A percentile compares a stretch with the other conserved stretches of the same genome.
Evolutionary conservation across 1,284 basidiomycete species (phyloP).

Genomic region (Fistulina hepatica): DNA sequence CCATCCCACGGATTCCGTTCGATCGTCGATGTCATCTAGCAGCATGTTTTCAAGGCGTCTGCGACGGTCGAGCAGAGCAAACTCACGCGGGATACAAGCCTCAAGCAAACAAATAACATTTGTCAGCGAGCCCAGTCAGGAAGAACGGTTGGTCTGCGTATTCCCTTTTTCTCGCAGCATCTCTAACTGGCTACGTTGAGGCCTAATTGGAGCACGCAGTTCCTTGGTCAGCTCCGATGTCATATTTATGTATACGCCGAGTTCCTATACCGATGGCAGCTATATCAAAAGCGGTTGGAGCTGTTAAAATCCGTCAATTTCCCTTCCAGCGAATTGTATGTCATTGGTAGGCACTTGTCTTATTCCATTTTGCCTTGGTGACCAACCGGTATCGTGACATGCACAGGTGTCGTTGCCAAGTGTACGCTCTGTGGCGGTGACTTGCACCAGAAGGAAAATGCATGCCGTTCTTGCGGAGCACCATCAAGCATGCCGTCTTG

Average conservation of each 20-base stretch:
- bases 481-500: constrained; percentile 42
- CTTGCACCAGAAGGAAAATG: constrained; percentile 23
- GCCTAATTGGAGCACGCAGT: too few species aligned
- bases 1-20: too few species aligned
- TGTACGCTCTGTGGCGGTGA: constrained; percentile 29
- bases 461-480: constrained; percentile 28
- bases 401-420: constrained; percentile 27
- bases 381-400: constrained; percentile 1
- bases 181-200: too few species aligned
- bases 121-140: too few species aligned
- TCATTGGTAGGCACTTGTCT: constrained; percentile 29
- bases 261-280: constrained; percentile 57
- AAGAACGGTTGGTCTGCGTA: too few species aligned
- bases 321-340: constrained; percentile 18
- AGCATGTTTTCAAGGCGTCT: too few species aligned
- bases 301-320: constrained; percentile 50
- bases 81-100: too few species aligned
- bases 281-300: constrained; percentile 57
- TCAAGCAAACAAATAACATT: too few species aligned
- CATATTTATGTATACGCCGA: constrained; percentile 70
- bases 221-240: constrained; percentile 38
- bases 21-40: too few species aligned
- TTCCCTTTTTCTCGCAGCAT: too few species aligned
- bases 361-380: neutral
- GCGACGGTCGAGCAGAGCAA: too few species aligned